Evolutionary conservation across 2,329 filamentous ascomycete genomes (phyloP), one percentile per base, ranked within the genome.

Genomic region (Alternaria gansuensis): DNA sequence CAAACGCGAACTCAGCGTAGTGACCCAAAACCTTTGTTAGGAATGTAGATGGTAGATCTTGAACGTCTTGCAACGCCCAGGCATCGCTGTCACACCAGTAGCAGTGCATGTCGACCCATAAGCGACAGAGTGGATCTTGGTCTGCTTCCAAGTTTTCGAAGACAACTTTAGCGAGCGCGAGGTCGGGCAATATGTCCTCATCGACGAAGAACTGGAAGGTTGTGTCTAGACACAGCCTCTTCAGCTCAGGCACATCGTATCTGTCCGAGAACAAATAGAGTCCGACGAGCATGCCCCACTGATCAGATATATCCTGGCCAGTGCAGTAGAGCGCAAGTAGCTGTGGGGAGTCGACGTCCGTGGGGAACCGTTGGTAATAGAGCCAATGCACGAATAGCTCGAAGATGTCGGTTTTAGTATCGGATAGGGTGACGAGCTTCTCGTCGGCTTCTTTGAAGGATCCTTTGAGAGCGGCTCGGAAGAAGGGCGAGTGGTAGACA

Each of bases 401-500:
- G 3, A 48, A 48, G 21, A 13, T 17, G 0, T 24, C 21, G 4
- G 7, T 24, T 0, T 10, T 5, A 7, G 34, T 23, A 7, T 48
- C 29, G 3, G 48, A 6, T 1, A 50, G 33, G 6, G 48, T 17
- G 10, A 50, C 48, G 23, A 39, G 7, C 10, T 50, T 50, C n/a
- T 36, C 24, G 11, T 24, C 10, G 24, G 48, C 48, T 29, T 50
- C 48, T 17, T 28, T 36, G 34, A 50, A 50, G 10, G 23, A 11
- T 0, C 34, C 48, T 5, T 5, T 50, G 1, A 50, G 33, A 4
- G 33, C 48, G 10, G 48, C 48, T 4, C 24, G 10, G 10, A 50
- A 50, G 33, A 50, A 50, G 34, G 33, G 48, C 14, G 48, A 50
- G 24, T 36, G 11, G 24, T 50, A 4, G 48, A 29, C 3, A 1